Evolutionary conservation across 2,329 filamentous ascomycete genomes (phyloP), one percentile per base, ranked within the genome.

Genomic region (Orbilia oligospora): DNA sequence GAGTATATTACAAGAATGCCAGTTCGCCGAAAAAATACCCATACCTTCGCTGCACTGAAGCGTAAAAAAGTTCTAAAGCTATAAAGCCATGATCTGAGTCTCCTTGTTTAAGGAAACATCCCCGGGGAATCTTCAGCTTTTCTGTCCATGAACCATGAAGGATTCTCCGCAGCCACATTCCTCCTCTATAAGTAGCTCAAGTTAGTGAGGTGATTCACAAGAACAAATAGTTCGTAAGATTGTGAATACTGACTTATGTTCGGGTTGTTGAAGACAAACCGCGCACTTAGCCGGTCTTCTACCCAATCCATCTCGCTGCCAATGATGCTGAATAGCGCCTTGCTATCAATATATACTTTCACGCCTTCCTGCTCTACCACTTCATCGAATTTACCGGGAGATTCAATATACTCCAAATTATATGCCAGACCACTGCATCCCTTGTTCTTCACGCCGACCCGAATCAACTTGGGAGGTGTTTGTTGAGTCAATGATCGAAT

Each of bases 271-370:
- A 99, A 99, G 64, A 97, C 91, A 85, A 99, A 99, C 81, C 93
- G 88, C 85, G 94, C 89, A 84, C 92, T 97, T 80, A 99, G 86
- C 86, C 97, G 97, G 82, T 98, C 96, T 85, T 98, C 94, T 10
- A 95, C 88, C 94, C 95, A 99, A 83, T 99, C 96, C 96, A 99
- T 99, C 86, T 98, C 95, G 83, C 92, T 97, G 4, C 96, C 96
- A 82, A 99, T 97, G 68, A 99, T 98, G 85, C 95, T 98, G 84
- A 99, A 94, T 63, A 99, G 86, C 49, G 96, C 96, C 87, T 97
- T 98, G 87, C 93, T 97, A 85, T 99, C 96, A 72, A 99, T 96
- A 84, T 98, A 85, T 38, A 99, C 95, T 85, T 93, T 95, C 72
- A 99, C 95, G 0, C 95, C 96, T 83, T 98, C 96, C 84, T 99